These are phyloP conservation scores for Acacia melanoxylon DNA, from an alignment of 306 rosid genomes.

Conservation along the genomic window DNA sequence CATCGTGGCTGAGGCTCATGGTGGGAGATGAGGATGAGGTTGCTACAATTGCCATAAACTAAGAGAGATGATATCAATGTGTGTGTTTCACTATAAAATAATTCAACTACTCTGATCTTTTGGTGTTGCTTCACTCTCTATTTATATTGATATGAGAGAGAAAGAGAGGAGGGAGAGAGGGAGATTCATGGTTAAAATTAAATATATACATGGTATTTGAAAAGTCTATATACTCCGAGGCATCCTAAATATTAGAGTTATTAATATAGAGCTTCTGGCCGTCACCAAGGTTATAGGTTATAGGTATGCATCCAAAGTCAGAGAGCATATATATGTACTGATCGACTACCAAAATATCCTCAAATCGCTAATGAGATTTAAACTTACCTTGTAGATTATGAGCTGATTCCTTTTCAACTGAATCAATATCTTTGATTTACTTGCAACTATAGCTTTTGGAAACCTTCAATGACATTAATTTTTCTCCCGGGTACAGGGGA, in stretches of 20 bases:
- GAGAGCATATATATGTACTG: too few species aligned
- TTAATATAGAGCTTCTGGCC: too few species aligned
- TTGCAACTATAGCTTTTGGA: neutral
- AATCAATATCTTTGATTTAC: too few species aligned
- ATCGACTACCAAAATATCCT: too few species aligned
- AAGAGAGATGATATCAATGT: neutral
- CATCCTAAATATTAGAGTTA: too few species aligned
- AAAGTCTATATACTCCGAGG: neutral
- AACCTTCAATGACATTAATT: neutral
- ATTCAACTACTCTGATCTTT: neutral
- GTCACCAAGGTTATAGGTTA: too few species aligned
- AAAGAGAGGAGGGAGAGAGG: neutral
- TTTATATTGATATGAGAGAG: neutral
- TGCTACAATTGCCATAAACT: conserved; percentile 71
- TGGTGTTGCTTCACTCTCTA: neutral
- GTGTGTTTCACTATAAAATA: neutral
- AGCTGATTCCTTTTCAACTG: too few species aligned
- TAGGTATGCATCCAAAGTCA: too few species aligned
- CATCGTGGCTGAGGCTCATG: conserved; percentile 43
- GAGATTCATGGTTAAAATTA: neutral
- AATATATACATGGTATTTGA: neutral
- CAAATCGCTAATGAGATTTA: too few species aligned
- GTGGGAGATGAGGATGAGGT: conserved; percentile 33
- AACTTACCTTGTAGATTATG: too few species aligned
- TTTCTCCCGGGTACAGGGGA: neutral